These are phyloP conservation scores for Sporothrix globosa DNA, from an alignment of 2,329 filamentous ascomycete species.

Conservation along the genomic window DNA sequence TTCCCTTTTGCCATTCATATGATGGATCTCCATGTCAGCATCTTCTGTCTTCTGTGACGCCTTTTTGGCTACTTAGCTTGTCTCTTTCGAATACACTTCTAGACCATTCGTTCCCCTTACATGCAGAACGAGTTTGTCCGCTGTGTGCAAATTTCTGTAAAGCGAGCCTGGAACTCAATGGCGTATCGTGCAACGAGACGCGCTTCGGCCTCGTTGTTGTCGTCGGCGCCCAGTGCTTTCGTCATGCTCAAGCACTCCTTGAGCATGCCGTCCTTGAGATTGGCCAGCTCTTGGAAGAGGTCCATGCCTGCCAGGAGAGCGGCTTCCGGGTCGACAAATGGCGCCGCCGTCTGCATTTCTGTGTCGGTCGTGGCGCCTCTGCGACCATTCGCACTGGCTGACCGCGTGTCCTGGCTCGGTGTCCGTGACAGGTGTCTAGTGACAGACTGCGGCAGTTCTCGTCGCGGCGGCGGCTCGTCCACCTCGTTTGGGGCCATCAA, in stretches of 20 bases:
- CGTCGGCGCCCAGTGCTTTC: constrained; percentile 9
- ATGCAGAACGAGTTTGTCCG: not conserved
- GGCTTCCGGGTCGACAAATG: not conserved
- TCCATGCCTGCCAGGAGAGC: constrained; percentile 27
- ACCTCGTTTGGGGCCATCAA: not conserved
- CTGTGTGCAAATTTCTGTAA: constrained; percentile 14
- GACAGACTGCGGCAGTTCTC: constrained; percentile 32
- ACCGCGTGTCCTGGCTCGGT: constrained; percentile 24
- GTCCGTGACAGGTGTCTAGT: constrained; percentile 31
- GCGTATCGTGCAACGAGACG: constrained; percentile 32
- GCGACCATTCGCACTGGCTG: not conserved
- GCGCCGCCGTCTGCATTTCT: constrained; percentile 30
- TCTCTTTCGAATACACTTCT: too few species aligned
- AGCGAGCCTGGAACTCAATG: constrained; percentile 26
- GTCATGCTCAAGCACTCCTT: constrained; percentile 31
- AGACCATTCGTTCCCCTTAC: not conserved
- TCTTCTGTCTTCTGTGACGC: too few species aligned
- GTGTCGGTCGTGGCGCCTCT: not conserved
- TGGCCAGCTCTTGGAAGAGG: constrained; percentile 25
- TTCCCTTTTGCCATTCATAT: not conserved
- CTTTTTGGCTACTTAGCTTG: too few species aligned
- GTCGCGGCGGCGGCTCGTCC: constrained; percentile 33
- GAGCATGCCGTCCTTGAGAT: constrained; percentile 29
- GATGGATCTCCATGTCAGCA: too few species aligned
- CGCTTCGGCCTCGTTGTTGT: constrained; percentile 29